These are phyloP conservation scores for Acarospora socialis DNA, from an alignment of 2,329 filamentous ascomycete species.

Conservation along the genomic window DNA sequence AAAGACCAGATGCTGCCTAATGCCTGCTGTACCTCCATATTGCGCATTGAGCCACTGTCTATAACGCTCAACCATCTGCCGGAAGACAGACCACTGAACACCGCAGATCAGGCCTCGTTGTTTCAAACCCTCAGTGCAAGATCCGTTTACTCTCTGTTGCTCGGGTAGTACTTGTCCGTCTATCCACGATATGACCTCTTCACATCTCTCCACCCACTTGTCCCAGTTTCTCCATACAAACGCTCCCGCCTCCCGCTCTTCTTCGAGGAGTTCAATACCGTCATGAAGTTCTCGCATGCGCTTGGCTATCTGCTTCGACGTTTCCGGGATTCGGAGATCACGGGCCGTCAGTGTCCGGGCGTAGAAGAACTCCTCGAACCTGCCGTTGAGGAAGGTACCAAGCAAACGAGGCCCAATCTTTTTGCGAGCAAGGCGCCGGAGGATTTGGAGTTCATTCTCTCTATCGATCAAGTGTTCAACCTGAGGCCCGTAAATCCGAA, in stretches of 20 bases:
- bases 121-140: constrained; percentile 45
- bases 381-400: constrained; percentile 84
- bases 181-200: constrained; percentile 37
- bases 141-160: constrained; percentile 27
- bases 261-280: constrained; percentile 69
- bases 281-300: constrained; percentile 94
- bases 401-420: constrained; percentile 83
- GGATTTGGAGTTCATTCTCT: constrained; percentile 73
- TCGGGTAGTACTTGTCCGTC: constrained; percentile 43
- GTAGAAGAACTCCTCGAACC: constrained; percentile 90
- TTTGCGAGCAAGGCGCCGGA: constrained; percentile 75
- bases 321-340: constrained; percentile 67
- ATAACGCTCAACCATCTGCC: constrained; percentile 60
- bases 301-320: constrained; percentile 86
- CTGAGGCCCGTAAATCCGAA: constrained; percentile 88
- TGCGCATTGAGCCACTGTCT: constrained; percentile 55
- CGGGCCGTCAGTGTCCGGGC: constrained; percentile 63
- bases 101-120: constrained; percentile 65
- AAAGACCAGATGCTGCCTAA: constrained; percentile 71
- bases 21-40: constrained; percentile 51
- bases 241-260: constrained; percentile 65
- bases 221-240: constrained; percentile 91
- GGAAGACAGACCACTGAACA: constrained; percentile 68
- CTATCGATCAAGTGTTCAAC: constrained; percentile 93
- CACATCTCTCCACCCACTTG: constrained; percentile 59